Conservation (phyloP, 352 stramenopile species). For the Phytopythium sindhum region DNA sequence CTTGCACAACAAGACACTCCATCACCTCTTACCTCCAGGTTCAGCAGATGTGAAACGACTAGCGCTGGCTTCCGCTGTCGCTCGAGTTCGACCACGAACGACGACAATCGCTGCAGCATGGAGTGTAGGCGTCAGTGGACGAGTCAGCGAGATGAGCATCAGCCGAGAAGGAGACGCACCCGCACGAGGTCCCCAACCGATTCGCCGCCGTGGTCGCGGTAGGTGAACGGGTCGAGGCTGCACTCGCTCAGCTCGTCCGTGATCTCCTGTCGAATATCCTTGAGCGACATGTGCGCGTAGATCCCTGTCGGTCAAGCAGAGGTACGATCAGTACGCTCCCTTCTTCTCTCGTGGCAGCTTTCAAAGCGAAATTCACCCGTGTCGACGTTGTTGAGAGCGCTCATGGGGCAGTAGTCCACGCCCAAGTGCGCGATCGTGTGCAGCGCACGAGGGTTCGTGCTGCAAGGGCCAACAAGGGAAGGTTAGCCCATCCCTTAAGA, state of each 20-base stretch:
- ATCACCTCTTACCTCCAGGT: constrained; percentile 26
- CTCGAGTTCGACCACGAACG: constrained; percentile 45
- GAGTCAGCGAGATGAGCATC: not conserved
- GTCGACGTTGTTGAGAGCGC: constrained; percentile 39
- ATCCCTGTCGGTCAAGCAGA: constrained; percentile 13
- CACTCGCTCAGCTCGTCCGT: constrained; percentile 32
- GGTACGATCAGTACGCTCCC: not conserved
- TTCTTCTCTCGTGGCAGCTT: not conserved
- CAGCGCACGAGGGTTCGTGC: constrained; percentile 32
- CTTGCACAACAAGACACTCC: too few species aligned
- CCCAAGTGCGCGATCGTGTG: constrained; percentile 37
- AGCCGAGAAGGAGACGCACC: constrained; percentile 14
- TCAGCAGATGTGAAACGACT: constrained; percentile 37
- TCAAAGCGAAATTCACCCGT: constrained; percentile 13
- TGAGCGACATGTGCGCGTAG: constrained; percentile 37
- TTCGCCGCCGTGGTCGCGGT: constrained; percentile 41
- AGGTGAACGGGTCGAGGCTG: constrained; percentile 45
- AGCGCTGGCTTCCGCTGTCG: constrained; percentile 39
- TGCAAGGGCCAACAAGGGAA: constrained; percentile 1
- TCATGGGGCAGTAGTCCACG: constrained; percentile 39
- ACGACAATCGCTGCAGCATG: constrained; percentile 30
- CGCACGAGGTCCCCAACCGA: constrained; percentile 43
- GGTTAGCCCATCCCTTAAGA: not conserved
- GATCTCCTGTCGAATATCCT: constrained; percentile 34
- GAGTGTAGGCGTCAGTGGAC: not conserved